Percentiles rank a stretch among this genome's conserved stretches.
Evolutionary conservation across 306 rosid genomes (phyloP).

Genomic region (Quercus dentata): DNA sequence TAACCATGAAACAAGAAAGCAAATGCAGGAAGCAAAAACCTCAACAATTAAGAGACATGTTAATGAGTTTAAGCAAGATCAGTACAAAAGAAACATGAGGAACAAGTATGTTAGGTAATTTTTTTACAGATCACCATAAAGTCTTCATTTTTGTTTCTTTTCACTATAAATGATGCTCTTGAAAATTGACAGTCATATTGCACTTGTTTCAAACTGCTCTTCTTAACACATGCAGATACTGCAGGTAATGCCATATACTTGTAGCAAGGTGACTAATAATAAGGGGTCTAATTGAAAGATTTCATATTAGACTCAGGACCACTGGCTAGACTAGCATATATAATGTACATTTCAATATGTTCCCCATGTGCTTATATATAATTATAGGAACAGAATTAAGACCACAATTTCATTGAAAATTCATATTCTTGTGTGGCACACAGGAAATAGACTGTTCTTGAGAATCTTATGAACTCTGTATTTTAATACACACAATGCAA

Average conservation of each 20-base stretch:
- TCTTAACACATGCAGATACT: neutral
- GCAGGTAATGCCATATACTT: no score
- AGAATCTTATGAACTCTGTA: constrained; percentile 1
- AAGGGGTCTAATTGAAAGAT: neutral
- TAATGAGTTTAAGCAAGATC: neutral
- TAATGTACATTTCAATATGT: neutral
- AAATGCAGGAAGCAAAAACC: neutral
- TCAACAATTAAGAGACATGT: neutral
- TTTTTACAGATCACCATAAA: neutral
- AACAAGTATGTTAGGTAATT: neutral
- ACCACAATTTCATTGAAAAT: neutral
- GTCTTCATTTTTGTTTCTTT: neutral
- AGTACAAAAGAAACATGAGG: neutral
- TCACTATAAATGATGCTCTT: neutral
- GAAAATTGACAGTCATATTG: neutral
- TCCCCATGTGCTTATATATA: neutral
- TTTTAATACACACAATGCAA: neutral
- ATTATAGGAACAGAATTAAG: neutral
- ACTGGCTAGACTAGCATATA: neutral
- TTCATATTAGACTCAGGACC: neutral
- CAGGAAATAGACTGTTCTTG: neutral
- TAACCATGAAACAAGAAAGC: neutral
- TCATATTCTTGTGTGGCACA: constrained; percentile 1
- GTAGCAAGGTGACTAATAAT: neutral
- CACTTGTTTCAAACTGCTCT: neutral